A percentile compares a stretch with the other conserved stretches of the same genome.
These are phyloP conservation scores for Fusarium brevicatenulatum DNA, from an alignment of 2,329 filamentous ascomycete genomes.

Conservation along the genomic window DNA sequence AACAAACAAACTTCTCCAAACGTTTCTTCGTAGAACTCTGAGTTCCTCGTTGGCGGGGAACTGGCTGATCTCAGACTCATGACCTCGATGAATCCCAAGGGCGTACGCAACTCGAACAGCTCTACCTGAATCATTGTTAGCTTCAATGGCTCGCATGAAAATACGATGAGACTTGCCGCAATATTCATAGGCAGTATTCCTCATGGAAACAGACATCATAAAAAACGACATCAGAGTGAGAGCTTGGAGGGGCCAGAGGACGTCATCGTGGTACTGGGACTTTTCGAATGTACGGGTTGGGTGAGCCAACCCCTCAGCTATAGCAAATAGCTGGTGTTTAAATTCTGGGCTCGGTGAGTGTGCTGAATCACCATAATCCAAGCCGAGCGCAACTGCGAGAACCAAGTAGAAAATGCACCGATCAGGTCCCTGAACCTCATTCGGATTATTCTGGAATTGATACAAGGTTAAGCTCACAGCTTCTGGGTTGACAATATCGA, in stretches of 20 bases:
- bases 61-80: constrained; percentile 67
- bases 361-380: constrained; percentile 65
- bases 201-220: constrained; percentile 68
- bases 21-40: constrained; percentile 59
- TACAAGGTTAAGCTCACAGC: constrained; percentile 62
- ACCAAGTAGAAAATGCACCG: constrained; percentile 70
- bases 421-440: constrained; percentile 57
- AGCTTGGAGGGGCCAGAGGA: constrained; percentile 73
- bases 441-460: constrained; percentile 53
- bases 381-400: constrained; percentile 70
- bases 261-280: constrained; percentile 60
- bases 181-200: constrained; percentile 71
- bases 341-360: constrained; percentile 59
- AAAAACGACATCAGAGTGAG: constrained; percentile 72
- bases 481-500: constrained; percentile 67
- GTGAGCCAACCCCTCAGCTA: constrained; percentile 63
- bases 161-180: constrained; percentile 56
- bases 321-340: constrained; percentile 71
- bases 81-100: constrained; percentile 67
- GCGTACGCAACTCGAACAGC: constrained; percentile 71
- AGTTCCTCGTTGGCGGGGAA: constrained; percentile 52
- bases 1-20: constrained; percentile 73
- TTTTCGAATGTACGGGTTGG: constrained; percentile 31
- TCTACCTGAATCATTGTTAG: constrained; percentile 58
- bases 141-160: background rate